These are phyloP conservation scores for Fusarium sp. DNA, from an alignment of 2,329 filamentous ascomycete species.

Conservation along the genomic window DNA sequence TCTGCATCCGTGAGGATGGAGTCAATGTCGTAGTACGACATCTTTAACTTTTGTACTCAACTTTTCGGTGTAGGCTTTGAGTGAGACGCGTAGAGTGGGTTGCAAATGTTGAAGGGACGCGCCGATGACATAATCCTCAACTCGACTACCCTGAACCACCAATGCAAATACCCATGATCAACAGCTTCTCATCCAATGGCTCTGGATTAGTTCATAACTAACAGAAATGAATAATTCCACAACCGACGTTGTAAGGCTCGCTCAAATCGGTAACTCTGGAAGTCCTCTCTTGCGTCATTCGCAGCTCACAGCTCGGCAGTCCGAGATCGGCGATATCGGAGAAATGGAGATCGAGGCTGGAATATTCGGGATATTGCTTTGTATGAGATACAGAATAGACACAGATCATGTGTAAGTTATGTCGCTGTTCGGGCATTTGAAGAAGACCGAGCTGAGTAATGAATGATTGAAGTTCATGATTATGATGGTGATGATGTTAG, in stretches of 20 bases:
- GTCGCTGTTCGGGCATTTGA: conserved; percentile 24
- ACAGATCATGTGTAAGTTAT: neutral
- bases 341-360: neutral
- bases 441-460: conserved; percentile 14
- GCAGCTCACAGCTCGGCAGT: conserved; percentile 7
- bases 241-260: neutral
- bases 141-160: conserved; percentile 15
- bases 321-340: conserved; percentile 37
- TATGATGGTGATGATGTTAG: neutral
- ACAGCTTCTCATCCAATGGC: neutral
- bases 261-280: neutral
- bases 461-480: conserved; percentile 16
- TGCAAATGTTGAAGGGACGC: conserved; percentile 26
- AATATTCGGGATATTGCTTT: conserved; percentile 1
- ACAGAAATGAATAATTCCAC: neutral
- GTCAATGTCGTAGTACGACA: conserved; percentile 89
- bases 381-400: too few relatives aligned
- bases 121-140: conserved; percentile 47
- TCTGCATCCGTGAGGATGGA: conserved; percentile 88
- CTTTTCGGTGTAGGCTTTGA: conserved; percentile 24
- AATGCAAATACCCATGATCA: neutral
- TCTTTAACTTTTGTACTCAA: conserved; percentile 33
- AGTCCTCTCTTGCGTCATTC: conserved; percentile 12
- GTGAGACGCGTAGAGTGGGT: conserved; percentile 41
- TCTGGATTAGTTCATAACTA: neutral